A percentile compares a stretch with the other conserved stretches of the same genome.
These are phyloP conservation scores for Nepenthes mirabilis DNA, from an alignment of 148 eudicot genomes.

Conservation along the genomic window DNA sequence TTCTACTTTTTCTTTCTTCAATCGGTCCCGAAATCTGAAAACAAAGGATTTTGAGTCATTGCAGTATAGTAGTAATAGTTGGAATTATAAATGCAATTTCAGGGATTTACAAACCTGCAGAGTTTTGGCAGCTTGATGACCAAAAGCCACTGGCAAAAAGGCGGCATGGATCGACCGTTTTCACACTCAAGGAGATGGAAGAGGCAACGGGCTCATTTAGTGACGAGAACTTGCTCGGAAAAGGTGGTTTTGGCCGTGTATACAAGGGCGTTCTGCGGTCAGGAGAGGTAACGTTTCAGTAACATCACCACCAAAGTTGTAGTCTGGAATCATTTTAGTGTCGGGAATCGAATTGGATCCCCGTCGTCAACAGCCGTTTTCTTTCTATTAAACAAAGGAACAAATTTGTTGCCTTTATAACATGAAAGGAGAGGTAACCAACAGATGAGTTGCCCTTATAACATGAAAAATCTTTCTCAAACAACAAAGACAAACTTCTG, in stretches of 20 bases:
- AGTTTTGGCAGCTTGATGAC: conserved; percentile 62
- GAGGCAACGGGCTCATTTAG: conserved; percentile 69
- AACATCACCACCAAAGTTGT: background rate
- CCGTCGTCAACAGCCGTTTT: too few species aligned
- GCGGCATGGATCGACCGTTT: conserved; percentile 70
- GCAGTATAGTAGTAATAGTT: background rate
- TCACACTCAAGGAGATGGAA: conserved; percentile 89
- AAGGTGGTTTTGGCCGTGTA: conserved; percentile 92
- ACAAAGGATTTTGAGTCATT: background rate
- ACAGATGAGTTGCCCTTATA: too few species aligned
- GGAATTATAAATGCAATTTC: conserved; percentile 6
- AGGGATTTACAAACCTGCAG: conserved; percentile 83
- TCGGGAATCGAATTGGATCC: too few species aligned
- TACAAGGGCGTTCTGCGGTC: conserved; percentile 75
- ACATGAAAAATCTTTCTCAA: too few species aligned
- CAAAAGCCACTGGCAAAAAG: conserved; percentile 58
- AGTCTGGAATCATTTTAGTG: background rate
- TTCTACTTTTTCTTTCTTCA: background rate
- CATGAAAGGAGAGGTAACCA: too few species aligned
- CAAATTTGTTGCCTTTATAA: too few species aligned
- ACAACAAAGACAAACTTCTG: too few species aligned
- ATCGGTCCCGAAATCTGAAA: background rate
- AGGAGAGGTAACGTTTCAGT: conserved; percentile 51
- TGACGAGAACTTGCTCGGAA: conserved; percentile 73
- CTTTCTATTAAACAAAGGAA: too few species aligned